Evolutionary conservation across 2,329 filamentous ascomycete species (phyloP).

Genomic region (Calycina herbarum): DNA sequence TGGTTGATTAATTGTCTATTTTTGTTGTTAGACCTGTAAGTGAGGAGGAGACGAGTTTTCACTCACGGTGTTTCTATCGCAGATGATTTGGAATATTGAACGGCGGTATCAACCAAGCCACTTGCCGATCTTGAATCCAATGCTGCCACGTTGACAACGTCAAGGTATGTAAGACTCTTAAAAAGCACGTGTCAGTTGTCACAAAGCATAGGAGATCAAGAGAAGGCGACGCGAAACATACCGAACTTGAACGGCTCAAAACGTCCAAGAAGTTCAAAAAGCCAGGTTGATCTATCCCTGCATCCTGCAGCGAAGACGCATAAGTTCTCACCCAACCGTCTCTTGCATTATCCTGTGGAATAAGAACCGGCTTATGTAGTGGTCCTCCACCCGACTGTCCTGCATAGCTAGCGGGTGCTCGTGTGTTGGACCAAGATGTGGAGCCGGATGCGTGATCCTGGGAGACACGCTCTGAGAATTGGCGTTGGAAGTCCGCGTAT

Average conservation of each 20-base stretch:
- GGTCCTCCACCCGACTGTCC: background rate
- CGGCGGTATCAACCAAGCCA: background rate
- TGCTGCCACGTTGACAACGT: conserved; percentile 7
- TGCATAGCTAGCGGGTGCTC: no score
- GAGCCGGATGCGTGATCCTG: background rate
- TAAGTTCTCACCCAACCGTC: conserved; percentile 7
- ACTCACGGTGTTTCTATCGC: background rate
- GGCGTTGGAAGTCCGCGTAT: conserved; percentile 6
- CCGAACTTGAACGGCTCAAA: background rate
- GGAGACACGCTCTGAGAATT: background rate
- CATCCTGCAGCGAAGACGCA: conserved; percentile 5
- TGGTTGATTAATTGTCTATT: background rate
- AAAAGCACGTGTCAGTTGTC: background rate
- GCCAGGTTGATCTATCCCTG: background rate
- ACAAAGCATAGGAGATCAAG: background rate
- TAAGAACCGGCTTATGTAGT: conserved; percentile 4
- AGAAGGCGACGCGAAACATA: background rate
- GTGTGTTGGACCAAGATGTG: background rate
- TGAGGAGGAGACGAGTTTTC: background rate
- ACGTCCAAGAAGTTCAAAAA: conserved; percentile 8
- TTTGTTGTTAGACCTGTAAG: background rate
- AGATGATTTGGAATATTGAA: background rate
- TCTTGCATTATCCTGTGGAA: conserved; percentile 7
- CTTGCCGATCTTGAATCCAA: background rate
- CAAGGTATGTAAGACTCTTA: conserved; percentile 7